Percentiles rank a stretch among this genome's conserved stretches.
phyloP scores from a whole-genome alignment of 441 rosid species.

The Gossypium trilobum region DNA sequence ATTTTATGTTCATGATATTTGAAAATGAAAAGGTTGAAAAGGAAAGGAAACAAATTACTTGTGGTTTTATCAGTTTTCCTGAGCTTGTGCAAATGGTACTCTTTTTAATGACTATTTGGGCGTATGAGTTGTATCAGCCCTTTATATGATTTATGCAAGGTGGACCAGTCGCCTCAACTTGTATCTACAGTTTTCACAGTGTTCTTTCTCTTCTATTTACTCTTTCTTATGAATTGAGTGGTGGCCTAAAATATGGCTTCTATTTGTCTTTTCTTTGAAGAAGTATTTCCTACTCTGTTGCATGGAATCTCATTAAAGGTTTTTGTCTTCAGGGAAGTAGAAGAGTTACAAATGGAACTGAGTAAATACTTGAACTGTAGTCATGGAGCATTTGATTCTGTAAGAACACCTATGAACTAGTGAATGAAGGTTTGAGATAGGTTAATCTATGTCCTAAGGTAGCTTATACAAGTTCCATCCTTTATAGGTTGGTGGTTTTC shows the following conservation, averaged over 20 bases:
- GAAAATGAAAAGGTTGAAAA: not conserved
- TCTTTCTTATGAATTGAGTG: not conserved
- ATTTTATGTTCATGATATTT: not conserved
- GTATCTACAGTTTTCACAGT: not conserved
- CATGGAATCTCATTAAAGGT: conserved; percentile 9
- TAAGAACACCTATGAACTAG: conserved; percentile 34
- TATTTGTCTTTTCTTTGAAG: conserved; percentile 3
- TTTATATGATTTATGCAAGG: not conserved
- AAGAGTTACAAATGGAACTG: conserved; percentile 46
- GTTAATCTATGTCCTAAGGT: conserved; percentile 13
- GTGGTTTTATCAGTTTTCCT: not conserved
- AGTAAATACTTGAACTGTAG: conserved; percentile 34
- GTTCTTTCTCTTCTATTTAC: not conserved
- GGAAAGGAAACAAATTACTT: not conserved
- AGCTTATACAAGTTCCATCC: conserved; percentile 21
- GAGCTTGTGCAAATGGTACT: not conserved
- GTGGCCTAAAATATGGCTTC: not conserved
- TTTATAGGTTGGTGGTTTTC: conserved; percentile 41
- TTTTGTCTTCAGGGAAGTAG: conserved; percentile 56
- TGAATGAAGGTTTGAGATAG: conserved; percentile 12
- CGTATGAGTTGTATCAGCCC: not conserved
- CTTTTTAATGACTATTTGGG: not conserved
- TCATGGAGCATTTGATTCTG: conserved; percentile 36
- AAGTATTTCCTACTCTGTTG: conserved; percentile 1
- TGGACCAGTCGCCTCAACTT: not conserved